A percentile compares a stretch with the other conserved stretches of the same genome.
Conservation (phyloP, 1,284 basidiomycete species). For the Peniophora sp. region DNA sequence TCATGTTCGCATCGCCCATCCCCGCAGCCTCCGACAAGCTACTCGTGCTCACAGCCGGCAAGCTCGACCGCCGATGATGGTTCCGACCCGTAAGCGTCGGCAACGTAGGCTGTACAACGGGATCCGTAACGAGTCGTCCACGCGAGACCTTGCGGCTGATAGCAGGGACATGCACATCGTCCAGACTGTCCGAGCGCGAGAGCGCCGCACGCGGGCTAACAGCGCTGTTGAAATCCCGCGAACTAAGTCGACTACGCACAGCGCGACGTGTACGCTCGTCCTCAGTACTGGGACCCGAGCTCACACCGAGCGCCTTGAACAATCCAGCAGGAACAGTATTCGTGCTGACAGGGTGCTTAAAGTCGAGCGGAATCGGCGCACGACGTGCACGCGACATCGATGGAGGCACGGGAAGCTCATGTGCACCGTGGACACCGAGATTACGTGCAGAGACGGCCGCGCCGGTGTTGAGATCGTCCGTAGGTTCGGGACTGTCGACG, state of each 20-base stretch:
- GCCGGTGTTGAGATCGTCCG: neutral
- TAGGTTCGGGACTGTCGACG: neutral
- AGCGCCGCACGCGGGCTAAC: slow-evolving; percentile 29
- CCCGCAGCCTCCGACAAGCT: slow-evolving; percentile 26
- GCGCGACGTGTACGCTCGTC: slow-evolving; percentile 60
- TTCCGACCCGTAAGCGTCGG: slow-evolving; percentile 30
- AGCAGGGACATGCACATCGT: slow-evolving; percentile 59
- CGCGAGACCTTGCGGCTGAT: slow-evolving; percentile 55
- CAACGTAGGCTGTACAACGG: slow-evolving; percentile 28
- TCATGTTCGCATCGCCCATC: slow-evolving; percentile 38
- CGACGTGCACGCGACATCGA: slow-evolving; percentile 44
- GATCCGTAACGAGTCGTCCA: slow-evolving; percentile 47
- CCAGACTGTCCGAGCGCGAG: slow-evolving; percentile 39
- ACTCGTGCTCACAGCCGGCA: slow-evolving; percentile 42
- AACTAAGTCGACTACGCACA: slow-evolving; percentile 67
- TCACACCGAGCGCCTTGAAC: slow-evolving; percentile 63
- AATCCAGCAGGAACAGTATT: slow-evolving; percentile 77
- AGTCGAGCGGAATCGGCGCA: slow-evolving; percentile 73
- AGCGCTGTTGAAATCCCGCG: slow-evolving; percentile 56
- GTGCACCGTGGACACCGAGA: slow-evolving; percentile 1
- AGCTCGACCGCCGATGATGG: slow-evolving; percentile 47
- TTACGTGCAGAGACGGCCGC: neutral
- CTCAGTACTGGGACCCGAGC: slow-evolving; percentile 23
- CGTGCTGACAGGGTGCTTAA: slow-evolving; percentile 62
- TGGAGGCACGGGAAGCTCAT: slow-evolving; percentile 26